Evolutionary conservation across 306 rosid genomes (phyloP).

Genomic region (Clitoria ternatea): DNA sequence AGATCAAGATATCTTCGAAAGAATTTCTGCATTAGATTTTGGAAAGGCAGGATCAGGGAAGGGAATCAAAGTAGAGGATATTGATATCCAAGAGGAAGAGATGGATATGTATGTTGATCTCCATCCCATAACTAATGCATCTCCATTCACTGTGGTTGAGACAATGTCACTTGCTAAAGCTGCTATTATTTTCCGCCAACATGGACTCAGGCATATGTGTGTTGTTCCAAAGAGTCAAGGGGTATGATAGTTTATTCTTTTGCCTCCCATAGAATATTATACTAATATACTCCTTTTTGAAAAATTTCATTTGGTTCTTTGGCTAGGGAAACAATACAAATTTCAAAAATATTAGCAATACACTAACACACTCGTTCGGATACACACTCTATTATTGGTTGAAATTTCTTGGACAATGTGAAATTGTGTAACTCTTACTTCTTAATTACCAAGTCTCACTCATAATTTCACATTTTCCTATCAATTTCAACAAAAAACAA

Average conservation of each 20-base stretch:
- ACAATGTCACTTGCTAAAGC: constrained; percentile 93
- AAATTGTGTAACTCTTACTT: no score
- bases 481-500: no score
- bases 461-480: no score
- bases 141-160: constrained; percentile 86
- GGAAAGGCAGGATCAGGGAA: constrained; percentile 85
- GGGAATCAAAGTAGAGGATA: constrained; percentile 67
- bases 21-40: constrained; percentile 55
- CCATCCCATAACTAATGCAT: constrained; percentile 69
- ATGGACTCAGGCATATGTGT: constrained; percentile 81
- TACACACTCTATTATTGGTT: no score
- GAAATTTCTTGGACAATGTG: no score
- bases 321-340: neutral
- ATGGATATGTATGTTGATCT: constrained; percentile 87
- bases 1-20: constrained; percentile 26
- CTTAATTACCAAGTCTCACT: no score
- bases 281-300: neutral
- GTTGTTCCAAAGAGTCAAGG: constrained; percentile 76
- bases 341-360: no score
- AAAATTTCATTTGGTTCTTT: neutral
- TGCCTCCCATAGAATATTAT: neutral
- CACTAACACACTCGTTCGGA: no score
- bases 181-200: constrained; percentile 67
- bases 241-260: constrained; percentile 41
- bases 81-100: constrained; percentile 66